Evolutionary conservation across 1,284 basidiomycete species (phyloP).

Genomic region (Cerioporus squamosus): DNA sequence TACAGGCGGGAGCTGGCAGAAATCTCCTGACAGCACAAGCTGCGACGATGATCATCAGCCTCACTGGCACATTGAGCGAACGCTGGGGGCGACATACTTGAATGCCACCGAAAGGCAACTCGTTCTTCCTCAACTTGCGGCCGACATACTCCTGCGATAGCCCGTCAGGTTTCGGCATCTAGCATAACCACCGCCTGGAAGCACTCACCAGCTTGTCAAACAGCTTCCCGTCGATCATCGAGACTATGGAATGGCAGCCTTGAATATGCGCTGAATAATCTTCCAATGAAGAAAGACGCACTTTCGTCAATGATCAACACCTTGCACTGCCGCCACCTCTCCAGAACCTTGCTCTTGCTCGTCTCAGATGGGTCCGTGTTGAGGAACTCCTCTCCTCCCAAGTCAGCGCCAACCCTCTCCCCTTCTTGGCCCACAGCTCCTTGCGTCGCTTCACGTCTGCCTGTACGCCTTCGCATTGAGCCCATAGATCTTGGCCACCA

Average conservation of each 20-base stretch:
- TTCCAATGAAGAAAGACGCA: constrained; percentile 34
- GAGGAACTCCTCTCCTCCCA: constrained; percentile 4
- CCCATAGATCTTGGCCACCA: constrained; percentile 69
- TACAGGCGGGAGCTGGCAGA: constrained; percentile 82
- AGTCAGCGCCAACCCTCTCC: constrained; percentile 2
- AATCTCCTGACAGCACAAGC: constrained; percentile 80
- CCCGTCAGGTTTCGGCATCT: background rate
- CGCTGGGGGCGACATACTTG: constrained; percentile 49
- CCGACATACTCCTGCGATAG: constrained; percentile 50
- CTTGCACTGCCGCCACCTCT: constrained; percentile 55
- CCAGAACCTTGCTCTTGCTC: constrained; percentile 20
- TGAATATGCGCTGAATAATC: background rate
- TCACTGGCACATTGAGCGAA: no score
- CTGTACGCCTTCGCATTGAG: constrained; percentile 40
- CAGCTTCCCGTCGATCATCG: constrained; percentile 46
- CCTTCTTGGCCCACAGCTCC: constrained; percentile 41
- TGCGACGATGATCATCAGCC: constrained; percentile 34
- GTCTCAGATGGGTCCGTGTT: constrained; percentile 6
- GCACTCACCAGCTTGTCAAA: constrained; percentile 68
- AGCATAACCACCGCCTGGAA: background rate
- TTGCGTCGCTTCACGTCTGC: constrained; percentile 37
- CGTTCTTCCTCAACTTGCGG: constrained; percentile 48
- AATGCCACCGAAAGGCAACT: constrained; percentile 73
- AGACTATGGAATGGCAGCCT: constrained; percentile 10
- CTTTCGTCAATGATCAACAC: constrained; percentile 77